A percentile compares a stretch with the other conserved stretches of the same genome.
Evolutionary conservation across 2,329 filamentous ascomycete genomes (phyloP).

Genomic region (Monosporascus sp.): DNA sequence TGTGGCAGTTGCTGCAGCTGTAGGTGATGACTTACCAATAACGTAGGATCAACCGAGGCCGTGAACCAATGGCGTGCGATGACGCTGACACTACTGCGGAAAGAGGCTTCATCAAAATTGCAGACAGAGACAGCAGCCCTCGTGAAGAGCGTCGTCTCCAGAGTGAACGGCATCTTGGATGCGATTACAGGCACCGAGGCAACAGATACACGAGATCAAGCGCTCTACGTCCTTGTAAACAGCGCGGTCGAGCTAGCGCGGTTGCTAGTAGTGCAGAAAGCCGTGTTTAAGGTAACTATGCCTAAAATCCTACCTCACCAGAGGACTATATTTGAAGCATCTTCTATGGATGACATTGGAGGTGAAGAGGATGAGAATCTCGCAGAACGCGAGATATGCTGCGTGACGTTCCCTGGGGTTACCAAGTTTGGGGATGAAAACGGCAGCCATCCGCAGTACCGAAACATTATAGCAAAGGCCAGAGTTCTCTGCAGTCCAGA

Average conservation of each 20-base stretch:
- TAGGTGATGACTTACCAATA: constrained; percentile 8
- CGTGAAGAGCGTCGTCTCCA: constrained; percentile 37
- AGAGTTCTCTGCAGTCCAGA: constrained; percentile 55
- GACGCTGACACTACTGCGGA: constrained; percentile 55
- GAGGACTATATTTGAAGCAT: constrained; percentile 48
- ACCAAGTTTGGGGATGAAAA: constrained; percentile 61
- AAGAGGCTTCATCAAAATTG: constrained; percentile 43
- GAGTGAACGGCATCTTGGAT: constrained; percentile 44
- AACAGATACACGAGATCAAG: constrained; percentile 42
- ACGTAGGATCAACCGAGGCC: constrained; percentile 41
- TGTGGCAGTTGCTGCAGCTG: constrained; percentile 10
- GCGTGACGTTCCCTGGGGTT: constrained; percentile 59
- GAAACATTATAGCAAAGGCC: constrained; percentile 61
- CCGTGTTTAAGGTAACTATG: constrained; percentile 51
- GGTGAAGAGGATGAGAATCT: constrained; percentile 55
- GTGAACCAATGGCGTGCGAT: constrained; percentile 62
- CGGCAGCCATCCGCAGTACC: constrained; percentile 53
- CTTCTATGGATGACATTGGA: constrained; percentile 61
- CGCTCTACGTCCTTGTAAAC: constrained; percentile 46
- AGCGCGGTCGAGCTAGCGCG: constrained; percentile 52
- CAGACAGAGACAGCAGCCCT: constrained; percentile 38
- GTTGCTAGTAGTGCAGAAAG: constrained; percentile 52
- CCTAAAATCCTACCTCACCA: constrained; percentile 48
- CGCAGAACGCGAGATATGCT: constrained; percentile 48
- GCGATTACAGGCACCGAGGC: constrained; percentile 38